Evolutionary conservation across 2,329 filamentous ascomycete species (phyloP).

Genomic region (Diaporthe vaccinii): DNA sequence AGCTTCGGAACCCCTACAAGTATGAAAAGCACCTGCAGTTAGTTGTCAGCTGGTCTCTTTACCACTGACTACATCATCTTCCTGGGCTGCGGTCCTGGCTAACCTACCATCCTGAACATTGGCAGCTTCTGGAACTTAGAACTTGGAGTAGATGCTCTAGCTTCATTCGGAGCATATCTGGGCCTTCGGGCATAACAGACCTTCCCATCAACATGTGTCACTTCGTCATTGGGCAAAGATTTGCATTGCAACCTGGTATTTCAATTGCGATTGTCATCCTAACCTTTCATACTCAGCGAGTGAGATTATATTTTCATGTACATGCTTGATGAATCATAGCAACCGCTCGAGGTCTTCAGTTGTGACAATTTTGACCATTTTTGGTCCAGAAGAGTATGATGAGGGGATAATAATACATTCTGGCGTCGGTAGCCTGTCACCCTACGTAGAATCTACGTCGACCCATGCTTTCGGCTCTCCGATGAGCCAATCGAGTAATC

Average conservation of each 20-base stretch:
- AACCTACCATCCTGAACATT: neutral
- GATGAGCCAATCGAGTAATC: conserved; percentile 12
- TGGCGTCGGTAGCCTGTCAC: neutral
- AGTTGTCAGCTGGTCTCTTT: neutral
- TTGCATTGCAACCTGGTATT: neutral
- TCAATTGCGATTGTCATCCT: too few species aligned
- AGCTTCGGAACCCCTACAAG: neutral
- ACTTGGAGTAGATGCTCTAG: neutral
- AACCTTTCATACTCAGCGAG: neutral
- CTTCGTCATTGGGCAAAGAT: too few species aligned
- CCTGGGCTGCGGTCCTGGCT: neutral
- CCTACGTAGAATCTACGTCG: neutral
- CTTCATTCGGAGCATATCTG: neutral
- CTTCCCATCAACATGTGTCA: neutral
- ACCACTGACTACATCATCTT: neutral
- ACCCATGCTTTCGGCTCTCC: neutral
- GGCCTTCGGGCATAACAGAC: neutral
- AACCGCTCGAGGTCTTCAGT: neutral
- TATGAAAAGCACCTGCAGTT: neutral
- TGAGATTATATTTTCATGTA: neutral
- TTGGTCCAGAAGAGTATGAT: neutral
- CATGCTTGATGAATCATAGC: too few species aligned
- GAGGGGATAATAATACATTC: neutral
- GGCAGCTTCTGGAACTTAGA: neutral
- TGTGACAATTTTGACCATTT: too few species aligned